Base-by-base conservation (phyloP, 306 rosid species). In the Sophora flavescens region DNA sequence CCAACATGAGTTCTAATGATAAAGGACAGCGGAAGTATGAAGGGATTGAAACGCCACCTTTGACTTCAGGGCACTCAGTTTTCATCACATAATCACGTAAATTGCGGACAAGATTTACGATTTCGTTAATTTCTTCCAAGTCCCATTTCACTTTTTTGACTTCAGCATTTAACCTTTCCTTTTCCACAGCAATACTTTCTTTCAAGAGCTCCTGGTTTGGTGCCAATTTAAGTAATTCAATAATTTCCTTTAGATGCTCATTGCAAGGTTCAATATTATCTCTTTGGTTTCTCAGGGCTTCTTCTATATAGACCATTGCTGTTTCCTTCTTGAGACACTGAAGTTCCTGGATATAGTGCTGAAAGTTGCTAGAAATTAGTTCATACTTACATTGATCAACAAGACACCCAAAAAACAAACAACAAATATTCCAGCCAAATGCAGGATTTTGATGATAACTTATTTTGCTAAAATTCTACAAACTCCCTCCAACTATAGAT, bases 11-110 rank as follows among this genome's bases (percentile, higher is more conserved):
- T 69, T 96, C 97, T 68, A 87, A 75, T 0, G 98, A 92, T 79
- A 96, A 78, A 54, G 99, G 96, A 76, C 99, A 96, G 77, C 91
- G 87, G 82, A 96, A 96, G 79, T 93, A 91, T 8, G 96, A 48
- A 83, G 98, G 99, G 85, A 91, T 26, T 12, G 88, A 59, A 67
- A 89, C 74, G 15, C 92, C 93, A 57, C 73, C 83, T 79, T 81
- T 80, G 33, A 84, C 82, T 76, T 75, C 87, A 79, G 73, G 50
- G 65, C 57, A 74, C 80, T 88, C 85, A 63, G 74, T 80, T 86
- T 83, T 89, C 79, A 88, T 84, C 62, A 78, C 82, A 86, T 86
- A 84, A 68, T 92, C 89, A 14, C 96, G 88, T 59, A 92, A 66
- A 53, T 60, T 77, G 70, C 89, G 80, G 74, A 96, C 85, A 74